Conservation (phyloP, 768 basidiomycete genomes). For the Leccinum subgranulosum region DNA sequence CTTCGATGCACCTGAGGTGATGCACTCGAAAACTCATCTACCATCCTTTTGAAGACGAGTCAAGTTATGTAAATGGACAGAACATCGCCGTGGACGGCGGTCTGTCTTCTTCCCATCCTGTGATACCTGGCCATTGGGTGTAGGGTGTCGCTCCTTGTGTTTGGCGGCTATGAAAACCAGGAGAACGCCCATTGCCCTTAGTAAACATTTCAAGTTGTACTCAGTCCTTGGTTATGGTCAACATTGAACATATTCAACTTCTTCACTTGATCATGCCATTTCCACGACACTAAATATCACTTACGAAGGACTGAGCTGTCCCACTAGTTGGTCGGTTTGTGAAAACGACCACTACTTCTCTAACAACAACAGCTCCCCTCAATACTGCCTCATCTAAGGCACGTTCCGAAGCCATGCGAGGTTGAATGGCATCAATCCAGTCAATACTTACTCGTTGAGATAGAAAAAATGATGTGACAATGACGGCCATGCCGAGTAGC, state of each 20-base stretch:
- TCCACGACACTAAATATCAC: background rate
- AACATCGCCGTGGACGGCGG: slow-evolving; percentile 87
- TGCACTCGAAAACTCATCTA: slow-evolving; percentile 6
- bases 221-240: background rate
- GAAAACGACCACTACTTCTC: no score
- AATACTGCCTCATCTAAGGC: no score
- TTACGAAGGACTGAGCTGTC: no score
- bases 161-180: background rate
- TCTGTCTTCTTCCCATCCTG: slow-evolving; percentile 73
- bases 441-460: no score
- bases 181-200: background rate
- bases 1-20: background rate
- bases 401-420: no score
- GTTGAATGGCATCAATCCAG: no score
- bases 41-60: slow-evolving; percentile 55
- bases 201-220: background rate
- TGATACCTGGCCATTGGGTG: slow-evolving; percentile 72
- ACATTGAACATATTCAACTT: background rate
- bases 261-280: background rate
- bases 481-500: no score
- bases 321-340: no score
- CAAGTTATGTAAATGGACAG: slow-evolving; percentile 91
- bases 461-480: no score
- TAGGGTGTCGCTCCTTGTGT: slow-evolving; percentile 28
- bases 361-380: no score